Base-by-base conservation (phyloP, 805 yeast species). In the Wickerhamomyces ciferrii region DNA sequence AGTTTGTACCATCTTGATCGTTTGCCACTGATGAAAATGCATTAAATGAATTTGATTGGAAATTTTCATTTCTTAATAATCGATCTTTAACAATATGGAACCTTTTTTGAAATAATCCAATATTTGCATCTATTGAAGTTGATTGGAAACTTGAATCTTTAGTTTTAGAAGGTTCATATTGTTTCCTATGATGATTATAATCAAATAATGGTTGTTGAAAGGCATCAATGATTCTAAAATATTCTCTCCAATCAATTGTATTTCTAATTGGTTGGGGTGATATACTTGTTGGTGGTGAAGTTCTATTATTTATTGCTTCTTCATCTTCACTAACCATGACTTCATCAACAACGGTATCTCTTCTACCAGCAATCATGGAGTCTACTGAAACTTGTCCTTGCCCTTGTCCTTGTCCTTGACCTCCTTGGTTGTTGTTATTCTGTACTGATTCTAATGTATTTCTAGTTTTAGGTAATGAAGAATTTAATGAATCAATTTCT, bases 61-160 rank as follows among this genome's bases (percentile, higher is more conserved):
- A 90, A 52, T 72, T 69, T 43, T 87, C 95, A 62, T 87, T 86
- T 50, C 98, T 72, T 45, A 83, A 67, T 4, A 91, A 65, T 46
- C 96, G 70, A 60, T 89, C 96, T 54, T 75, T 72, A 2, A 87
- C 58, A 18, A 90, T 65, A 53, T 79, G 67, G 57, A 80, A 87
- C 46, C 96, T 71, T 21, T 75, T 71, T 21, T 67, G 61, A 53
- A 78, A 78, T 43, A 78, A 59, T 20, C 70, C 67, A 2, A 77
- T 60, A 39, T 65, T 64, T 10, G 64, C 49, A 6, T 58, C 51
- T 0, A 59, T 59, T 9, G 48, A 50, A 0, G 70, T 61, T n/a
- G 63, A 47, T 2, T 52, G 49, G n/a, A 58, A 44, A 55, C 59
- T 45, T 41, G 56, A 19, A 18, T 53, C 51, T 29, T 48, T 46